Base-by-base conservation (phyloP, 2,329 filamentous ascomycete species). In the Penicillium sp. region DNA sequence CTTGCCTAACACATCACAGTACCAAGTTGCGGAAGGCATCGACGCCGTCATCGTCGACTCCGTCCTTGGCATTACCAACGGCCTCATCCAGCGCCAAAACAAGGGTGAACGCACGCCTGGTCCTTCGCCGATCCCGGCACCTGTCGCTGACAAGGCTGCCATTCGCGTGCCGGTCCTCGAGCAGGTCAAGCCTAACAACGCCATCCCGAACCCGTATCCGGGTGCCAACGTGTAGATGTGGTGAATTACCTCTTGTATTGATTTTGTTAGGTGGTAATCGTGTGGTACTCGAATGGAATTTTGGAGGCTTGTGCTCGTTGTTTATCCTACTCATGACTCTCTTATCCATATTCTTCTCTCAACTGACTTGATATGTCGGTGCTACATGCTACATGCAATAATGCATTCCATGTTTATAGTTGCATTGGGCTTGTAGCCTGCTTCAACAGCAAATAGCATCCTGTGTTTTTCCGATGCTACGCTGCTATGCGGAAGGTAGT, bases 21-120 rank as follows among this genome's bases (percentile, higher is more conserved):
- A 90, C 65, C 95, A 99, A 88, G 92, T 96, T 10, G 91, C 92
- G 58, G 92, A 97, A 78, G 94, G 95, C 53, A 97, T 99, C 64
- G 95, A 99, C 75, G 95, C 95, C 1, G 94, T 99, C 58, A 99
- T 99, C 73, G 95, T 98, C 15, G 95, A 99, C 75, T 95, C 88
- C 65, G 94, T 99, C 3, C 85, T 98, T 33, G 92, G 92, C 44
- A 97, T 99, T 69, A 88, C 94, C 51, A 93, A 97, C 78, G 94
- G 92, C 0, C 84, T 99, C 64, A 95, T 91, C 1, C 80, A 80
- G 59, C 68, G 70, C 42, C 68, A 75, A 42, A 69, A 61, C 57
- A 71, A 66, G 58, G 50, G 65, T 13, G 68, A 70, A 13, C 72
- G 50, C 60, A 72, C 61, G 51, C 73, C 61, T 35, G 71, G 45